Evolutionary conservation across 2,329 filamentous ascomycete species (phyloP), one percentile per base, ranked within the genome.

Genomic region (Microdochium nivale): DNA sequence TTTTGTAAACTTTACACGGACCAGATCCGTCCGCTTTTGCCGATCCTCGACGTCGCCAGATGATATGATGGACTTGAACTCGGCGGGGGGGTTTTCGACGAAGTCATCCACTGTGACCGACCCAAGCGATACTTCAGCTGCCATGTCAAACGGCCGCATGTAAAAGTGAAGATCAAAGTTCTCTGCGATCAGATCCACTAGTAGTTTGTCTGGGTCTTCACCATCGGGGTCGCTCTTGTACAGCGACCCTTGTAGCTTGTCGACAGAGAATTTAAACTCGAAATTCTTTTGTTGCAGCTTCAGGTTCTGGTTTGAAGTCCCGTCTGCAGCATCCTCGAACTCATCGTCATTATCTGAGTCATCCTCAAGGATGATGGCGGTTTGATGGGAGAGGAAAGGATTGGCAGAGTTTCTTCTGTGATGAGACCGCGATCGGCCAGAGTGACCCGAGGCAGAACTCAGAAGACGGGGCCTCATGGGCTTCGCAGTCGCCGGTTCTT

Each of bases 31-130:
- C 54, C 88, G 84, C 53, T 87, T 81, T 47, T 85, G 79, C 25
- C 86, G 83, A 62, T 95, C 92, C 44, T 85, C 81, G 7, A 72
- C 68, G 48, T 86, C 83, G 0, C 81, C 81, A 1, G 94, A 96
- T 0, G 91, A 95, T n/a, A 99, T 83, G 49, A 99, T 95, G 25
- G 92, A 92, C 69, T 94, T 96, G 75, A 99, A 99, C 62, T 97
- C 92, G 8, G 87, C 86, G 0, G 88, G 74, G 0, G 90, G 84
- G 51, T 92, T 87, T 57, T 94, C 92, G 9, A 99, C 92, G 63
- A 97, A 91, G 64, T 99, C 94, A 62, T 97, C 92, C 2, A 99
- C 83, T 1, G 86, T 89, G 19, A 99, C 75, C 1, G 90, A 91
- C 14, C 88, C 87, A 10, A 99, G 78, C 0, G 90, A 84, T 25